Evolutionary conservation across 2,329 filamentous ascomycete species (phyloP), one percentile per base, ranked within the genome.

Genomic region (Nigrospora sphaerica): DNA sequence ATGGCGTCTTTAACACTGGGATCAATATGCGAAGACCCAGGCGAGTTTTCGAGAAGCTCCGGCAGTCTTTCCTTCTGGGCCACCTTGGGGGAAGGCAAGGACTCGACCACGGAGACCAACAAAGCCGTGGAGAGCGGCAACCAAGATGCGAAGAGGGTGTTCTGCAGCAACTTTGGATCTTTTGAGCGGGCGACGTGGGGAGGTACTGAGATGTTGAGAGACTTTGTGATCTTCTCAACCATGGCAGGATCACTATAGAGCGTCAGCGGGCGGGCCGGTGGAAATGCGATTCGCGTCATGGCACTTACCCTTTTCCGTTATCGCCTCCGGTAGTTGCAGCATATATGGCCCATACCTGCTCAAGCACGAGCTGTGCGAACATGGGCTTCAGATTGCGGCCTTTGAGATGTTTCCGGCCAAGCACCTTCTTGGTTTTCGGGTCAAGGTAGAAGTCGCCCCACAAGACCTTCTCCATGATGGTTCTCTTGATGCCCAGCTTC

Each of bases 391-490:
- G 70, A 49, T 85, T 81, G 40, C 93, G 79, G 4, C 93, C 93
- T 62, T 95, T 97, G 43, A 98, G 73, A 70, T 98, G 93, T 66
- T 95, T 97, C 28, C 84, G 80, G 1, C 85, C 87, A 6, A 98
- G 73, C 0, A 98, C 85, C 60, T 95, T 88, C 65, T 95, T 98
- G 1, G 91, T 95, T 67, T 97, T 98, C 7, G 93, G 90, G 60
- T 98, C 93, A 39, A 98, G 72, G 65, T 96, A 98, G 64, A 88
- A 98, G 63, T 90, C 92, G 39, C 93, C 93, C 93, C 93, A 98
- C 0, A 98, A 75, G 0, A 96, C 89, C 62, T 93, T 96, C 66
- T 98, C 91, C 61, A 98, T 78, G 1, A 88, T 69, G 23, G 81
- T 82, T 40, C 91, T 80, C 68, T 95, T 97, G 66, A 97, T 95